Evolutionary conservation across 257 asterid species (phyloP).

Genomic region (Nicotiana obtusifolia): DNA sequence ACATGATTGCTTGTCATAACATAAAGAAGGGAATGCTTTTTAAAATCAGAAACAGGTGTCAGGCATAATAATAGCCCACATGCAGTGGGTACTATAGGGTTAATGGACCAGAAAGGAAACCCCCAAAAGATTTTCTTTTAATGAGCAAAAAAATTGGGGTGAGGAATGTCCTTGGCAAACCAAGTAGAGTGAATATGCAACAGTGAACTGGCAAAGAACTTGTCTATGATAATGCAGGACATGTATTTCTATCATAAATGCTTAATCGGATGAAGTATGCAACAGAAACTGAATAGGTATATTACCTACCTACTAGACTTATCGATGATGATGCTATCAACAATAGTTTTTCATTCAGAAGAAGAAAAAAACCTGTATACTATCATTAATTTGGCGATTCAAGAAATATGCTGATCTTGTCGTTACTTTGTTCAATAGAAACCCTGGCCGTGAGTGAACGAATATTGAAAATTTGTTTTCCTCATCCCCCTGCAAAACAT

Average conservation of each 20-base stretch:
- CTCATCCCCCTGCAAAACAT: constrained; percentile 62
- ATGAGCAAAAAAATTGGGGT: neutral
- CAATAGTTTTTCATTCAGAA: neutral
- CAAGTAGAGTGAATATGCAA: neutral
- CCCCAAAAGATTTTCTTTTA: neutral
- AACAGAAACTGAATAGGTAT: neutral
- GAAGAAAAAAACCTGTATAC: constrained; percentile 69
- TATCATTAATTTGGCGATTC: constrained; percentile 76
- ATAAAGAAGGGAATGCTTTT: neutral
- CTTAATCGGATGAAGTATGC: neutral
- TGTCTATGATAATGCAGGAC: neutral
- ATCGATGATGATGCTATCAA: neutral
- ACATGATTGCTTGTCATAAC: neutral
- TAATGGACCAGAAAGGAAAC: neutral
- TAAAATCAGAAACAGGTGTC: neutral
- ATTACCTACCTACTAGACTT: neutral
- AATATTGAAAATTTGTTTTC: constrained; percentile 71
- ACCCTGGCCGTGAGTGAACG: constrained; percentile 96
- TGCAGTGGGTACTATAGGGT: neutral
- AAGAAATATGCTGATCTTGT: constrained; percentile 75
- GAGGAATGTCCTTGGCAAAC: neutral
- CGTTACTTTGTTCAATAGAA: constrained; percentile 59
- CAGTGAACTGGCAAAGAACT: neutral
- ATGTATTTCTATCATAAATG: neutral
- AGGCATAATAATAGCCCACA: neutral